Conservation (phyloP, 2,329 filamentous ascomycete genomes). For the Ophiocordyceps camponoti-rufipedis region DNA sequence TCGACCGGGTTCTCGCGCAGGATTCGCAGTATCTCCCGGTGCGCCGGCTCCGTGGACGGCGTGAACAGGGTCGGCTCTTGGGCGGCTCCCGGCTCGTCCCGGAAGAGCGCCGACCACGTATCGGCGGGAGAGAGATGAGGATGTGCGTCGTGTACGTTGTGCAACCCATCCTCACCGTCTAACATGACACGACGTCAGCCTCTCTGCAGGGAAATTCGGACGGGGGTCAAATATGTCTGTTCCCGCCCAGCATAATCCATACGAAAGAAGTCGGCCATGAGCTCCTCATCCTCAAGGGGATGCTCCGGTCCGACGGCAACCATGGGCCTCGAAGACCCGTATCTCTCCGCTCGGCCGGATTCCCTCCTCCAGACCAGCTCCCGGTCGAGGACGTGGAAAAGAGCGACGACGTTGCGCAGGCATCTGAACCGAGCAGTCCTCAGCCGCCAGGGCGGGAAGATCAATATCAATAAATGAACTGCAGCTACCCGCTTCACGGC, state of each 20-base stretch:
- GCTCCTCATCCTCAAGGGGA: conserved; percentile 63
- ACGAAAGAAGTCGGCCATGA: conserved; percentile 83
- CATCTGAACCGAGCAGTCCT: conserved; percentile 35
- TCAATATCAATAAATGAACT: not conserved
- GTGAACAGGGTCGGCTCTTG: conserved; percentile 44
- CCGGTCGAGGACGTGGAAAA: conserved; percentile 84
- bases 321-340: conserved; percentile 58
- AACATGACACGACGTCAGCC: conserved; percentile 2
- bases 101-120: conserved; percentile 53
- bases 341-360: conserved; percentile 49
- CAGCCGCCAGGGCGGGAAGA: not conserved
- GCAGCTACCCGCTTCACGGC: not conserved
- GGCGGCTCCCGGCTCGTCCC: conserved; percentile 6
- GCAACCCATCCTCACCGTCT: conserved; percentile 64
- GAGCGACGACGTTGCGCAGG: conserved; percentile 68
- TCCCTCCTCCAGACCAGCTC: conserved; percentile 69
- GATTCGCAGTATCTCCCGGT: conserved; percentile 78
- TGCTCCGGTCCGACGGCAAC: conserved; percentile 77
- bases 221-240: not conserved
- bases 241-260: conserved; percentile 11
- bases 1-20: conserved; percentile 65
- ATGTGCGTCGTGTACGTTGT: conserved; percentile 56
- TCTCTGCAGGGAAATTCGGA: not conserved
- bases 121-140: conserved; percentile 59
- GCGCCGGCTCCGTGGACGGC: conserved; percentile 53